Percentiles rank a stretch among this genome's conserved stretches.
phyloP scores from a whole-genome alignment of 169 alveolate species.

The Plasmodium malariae region DNA sequence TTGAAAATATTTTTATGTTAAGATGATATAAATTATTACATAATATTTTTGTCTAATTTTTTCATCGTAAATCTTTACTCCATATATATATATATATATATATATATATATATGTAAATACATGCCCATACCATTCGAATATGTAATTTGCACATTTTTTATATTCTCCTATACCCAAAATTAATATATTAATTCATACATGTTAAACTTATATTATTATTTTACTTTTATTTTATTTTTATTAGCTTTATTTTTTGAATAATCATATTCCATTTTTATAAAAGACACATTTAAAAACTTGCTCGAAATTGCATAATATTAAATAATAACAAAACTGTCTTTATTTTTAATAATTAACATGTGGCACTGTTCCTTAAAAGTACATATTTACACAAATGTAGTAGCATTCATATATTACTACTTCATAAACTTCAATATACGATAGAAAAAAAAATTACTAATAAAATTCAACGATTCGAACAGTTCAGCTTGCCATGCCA shows the following conservation, averaged over 20 bases:
- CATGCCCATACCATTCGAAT: not conserved
- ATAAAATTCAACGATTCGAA: too few relatives aligned
- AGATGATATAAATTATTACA: not conserved
- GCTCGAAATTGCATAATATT: slow-evolving; percentile 1
- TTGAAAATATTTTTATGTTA: slow-evolving; percentile 3
- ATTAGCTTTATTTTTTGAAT: not conserved
- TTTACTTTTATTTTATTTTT: not conserved
- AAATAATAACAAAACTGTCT: not conserved
- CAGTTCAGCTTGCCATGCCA: too few relatives aligned
- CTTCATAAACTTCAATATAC: too few relatives aligned
- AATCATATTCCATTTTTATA: not conserved
- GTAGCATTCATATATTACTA: too few relatives aligned
- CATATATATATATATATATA: slow-evolving; percentile 2
- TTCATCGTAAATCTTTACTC: too few relatives aligned
- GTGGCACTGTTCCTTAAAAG: too few relatives aligned
- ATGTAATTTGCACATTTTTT: not conserved
- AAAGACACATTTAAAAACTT: not conserved
- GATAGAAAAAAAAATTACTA: too few relatives aligned
- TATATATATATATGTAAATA: not conserved
- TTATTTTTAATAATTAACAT: not conserved
- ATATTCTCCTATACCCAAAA: not conserved
- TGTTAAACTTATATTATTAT: not conserved
- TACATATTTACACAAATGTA: too few relatives aligned
- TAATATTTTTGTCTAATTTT: slow-evolving; percentile 3
- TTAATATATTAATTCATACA: not conserved